Conservation (phyloP, 2,329 filamentous ascomycete genomes). For the Penicillium sclerotiorum region DNA sequence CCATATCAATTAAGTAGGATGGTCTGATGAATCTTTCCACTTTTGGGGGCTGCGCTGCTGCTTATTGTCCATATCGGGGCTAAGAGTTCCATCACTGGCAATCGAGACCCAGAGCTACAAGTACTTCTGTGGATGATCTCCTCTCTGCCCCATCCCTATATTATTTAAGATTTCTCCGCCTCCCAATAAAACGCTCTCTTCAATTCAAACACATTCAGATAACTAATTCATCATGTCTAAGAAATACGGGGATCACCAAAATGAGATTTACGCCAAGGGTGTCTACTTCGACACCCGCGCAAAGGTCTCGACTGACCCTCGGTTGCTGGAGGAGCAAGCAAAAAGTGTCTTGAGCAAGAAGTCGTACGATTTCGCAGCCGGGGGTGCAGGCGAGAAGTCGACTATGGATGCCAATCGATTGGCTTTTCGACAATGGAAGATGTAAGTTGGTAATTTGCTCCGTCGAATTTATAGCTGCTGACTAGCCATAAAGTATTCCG, state of each 20-base stretch:
- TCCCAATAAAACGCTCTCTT: no score
- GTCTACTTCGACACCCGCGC: constrained; percentile 54
- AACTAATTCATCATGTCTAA: constrained; percentile 31
- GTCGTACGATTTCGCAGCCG: constrained; percentile 63
- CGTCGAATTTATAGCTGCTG: not conserved
- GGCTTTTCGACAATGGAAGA: constrained; percentile 58
- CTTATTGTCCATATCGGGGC: no score
- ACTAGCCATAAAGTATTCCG: constrained; percentile 49
- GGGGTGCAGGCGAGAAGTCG: constrained; percentile 63
- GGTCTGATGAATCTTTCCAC: no score
- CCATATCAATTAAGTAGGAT: no score
- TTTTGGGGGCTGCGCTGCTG: no score
- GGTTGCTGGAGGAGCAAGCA: constrained; percentile 60
- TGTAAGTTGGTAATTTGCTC: no score
- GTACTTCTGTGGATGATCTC: no score
- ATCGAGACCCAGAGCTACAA: no score
- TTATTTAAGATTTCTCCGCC: no score
- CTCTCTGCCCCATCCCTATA: no score
- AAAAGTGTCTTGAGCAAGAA: constrained; percentile 50
- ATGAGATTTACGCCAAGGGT: constrained; percentile 56
- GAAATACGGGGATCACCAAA: constrained; percentile 51
- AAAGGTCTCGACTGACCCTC: constrained; percentile 61
- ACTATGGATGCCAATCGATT: constrained; percentile 64
- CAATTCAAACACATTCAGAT: no score
- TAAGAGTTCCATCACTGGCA: no score